These are phyloP conservation scores for Fusarium sp. DNA, from an alignment of 2,329 filamentous ascomycete genomes.

Conservation along the genomic window DNA sequence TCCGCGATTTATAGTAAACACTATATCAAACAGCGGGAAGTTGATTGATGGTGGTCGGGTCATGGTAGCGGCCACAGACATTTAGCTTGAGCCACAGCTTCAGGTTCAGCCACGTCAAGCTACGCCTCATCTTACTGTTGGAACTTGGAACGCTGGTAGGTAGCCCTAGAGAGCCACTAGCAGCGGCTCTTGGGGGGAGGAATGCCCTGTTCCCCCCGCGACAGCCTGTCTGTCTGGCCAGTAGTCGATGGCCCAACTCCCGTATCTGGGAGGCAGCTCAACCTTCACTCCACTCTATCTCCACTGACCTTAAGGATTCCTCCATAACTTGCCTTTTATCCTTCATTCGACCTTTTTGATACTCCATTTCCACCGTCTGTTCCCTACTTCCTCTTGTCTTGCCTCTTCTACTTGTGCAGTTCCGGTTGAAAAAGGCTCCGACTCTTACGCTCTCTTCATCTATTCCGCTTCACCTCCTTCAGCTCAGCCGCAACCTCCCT, in stretches of 20 bases:
- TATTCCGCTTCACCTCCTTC: constrained; percentile 3
- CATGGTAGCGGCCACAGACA: background rate
- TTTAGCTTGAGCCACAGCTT: constrained; percentile 11
- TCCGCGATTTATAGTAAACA: too few relatives aligned
- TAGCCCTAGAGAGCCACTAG: constrained; percentile 11
- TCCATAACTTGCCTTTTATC: constrained; percentile 32
- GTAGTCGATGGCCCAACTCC: constrained; percentile 27
- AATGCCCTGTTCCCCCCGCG: constrained; percentile 38
- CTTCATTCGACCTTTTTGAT: constrained; percentile 31
- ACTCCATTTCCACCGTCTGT: constrained; percentile 14
- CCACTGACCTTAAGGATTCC: constrained; percentile 23
- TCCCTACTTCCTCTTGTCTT: constrained; percentile 10
- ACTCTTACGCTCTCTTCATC: background rate
- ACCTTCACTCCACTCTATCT: constrained; percentile 33
- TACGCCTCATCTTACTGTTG: background rate
- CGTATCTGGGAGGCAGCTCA: constrained; percentile 37
- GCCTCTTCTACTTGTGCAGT: constrained; percentile 4
- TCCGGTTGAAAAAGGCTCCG: background rate
- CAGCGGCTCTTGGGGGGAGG: constrained; percentile 34
- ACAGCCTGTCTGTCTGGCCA: constrained; percentile 23
- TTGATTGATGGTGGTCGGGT: too few relatives aligned
- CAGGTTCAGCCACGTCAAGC: constrained; percentile 7
- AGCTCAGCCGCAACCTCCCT: constrained; percentile 31
- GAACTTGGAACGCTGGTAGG: background rate
- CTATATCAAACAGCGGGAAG: too few relatives aligned